A percentile compares a stretch with the other conserved stretches of the same genome.
Conservation (phyloP, 345 rosid genomes). For the Bruguiera parviflora region DNA sequence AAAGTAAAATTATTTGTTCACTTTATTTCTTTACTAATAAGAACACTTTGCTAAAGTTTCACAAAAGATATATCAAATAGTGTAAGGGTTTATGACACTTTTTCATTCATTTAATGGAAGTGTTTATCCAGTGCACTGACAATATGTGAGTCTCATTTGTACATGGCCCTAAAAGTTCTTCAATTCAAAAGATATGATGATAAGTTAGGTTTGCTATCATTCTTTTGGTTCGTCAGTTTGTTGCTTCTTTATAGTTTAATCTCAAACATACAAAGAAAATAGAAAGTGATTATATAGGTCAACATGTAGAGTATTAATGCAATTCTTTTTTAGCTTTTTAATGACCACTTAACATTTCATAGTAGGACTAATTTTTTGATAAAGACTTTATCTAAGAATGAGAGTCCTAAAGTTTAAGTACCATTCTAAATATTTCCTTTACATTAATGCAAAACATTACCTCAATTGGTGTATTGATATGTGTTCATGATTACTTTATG, state of each 20-base stretch:
- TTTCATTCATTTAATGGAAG: constrained; percentile 31
- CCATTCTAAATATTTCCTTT: not conserved
- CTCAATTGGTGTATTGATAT: constrained; percentile 53
- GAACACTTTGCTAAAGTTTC: not conserved
- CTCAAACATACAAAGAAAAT: constrained; percentile 3
- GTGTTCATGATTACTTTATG: constrained; percentile 57
- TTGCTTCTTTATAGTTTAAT: not conserved
- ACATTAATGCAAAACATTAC: not conserved
- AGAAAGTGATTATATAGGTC: constrained; percentile 33
- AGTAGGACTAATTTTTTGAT: constrained; percentile 68
- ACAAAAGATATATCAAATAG: not conserved
- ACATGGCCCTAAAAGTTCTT: constrained; percentile 82
- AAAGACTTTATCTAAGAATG: constrained; percentile 10
- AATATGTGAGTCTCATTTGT: constrained; percentile 62
- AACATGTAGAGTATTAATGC: constrained; percentile 81
- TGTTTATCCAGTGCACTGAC: constrained; percentile 44
- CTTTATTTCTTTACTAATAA: not conserved
- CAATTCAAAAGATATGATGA: constrained; percentile 62
- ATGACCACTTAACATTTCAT: constrained; percentile 57
- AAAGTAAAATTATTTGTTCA: not conserved
- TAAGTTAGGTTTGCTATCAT: constrained; percentile 35
- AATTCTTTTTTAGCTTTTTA: constrained; percentile 70
- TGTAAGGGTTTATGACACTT: not conserved
- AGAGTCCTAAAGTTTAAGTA: not conserved
- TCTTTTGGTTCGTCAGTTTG: not conserved